A percentile compares a stretch with the other conserved stretches of the same genome.
phyloP scores from a whole-genome alignment of 2,329 filamentous ascomycete genomes.

The Sclerotinia subarctica region DNA sequence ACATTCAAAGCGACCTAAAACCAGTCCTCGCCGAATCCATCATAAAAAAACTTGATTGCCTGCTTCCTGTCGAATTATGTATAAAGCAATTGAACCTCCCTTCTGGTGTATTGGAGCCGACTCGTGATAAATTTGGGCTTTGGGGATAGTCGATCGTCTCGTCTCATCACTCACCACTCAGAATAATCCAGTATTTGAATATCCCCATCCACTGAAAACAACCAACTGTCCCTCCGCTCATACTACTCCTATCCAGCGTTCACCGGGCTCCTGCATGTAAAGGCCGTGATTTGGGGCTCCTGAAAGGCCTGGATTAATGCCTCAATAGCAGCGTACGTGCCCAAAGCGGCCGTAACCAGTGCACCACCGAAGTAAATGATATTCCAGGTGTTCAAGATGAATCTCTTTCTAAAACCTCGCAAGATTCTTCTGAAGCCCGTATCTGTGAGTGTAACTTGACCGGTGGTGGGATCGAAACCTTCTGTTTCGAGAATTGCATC shows the following conservation, averaged over 20 bases:
- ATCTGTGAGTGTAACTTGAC: constrained; percentile 20
- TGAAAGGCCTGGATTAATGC: constrained; percentile 37
- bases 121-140: neutral
- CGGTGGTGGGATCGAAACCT: constrained; percentile 33
- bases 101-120: neutral
- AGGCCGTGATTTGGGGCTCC: constrained; percentile 29
- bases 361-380: constrained; percentile 30
- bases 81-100: neutral
- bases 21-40: too few species aligned
- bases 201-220: neutral
- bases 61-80: too few species aligned
- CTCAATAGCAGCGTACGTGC: constrained; percentile 37
- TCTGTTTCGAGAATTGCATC: constrained; percentile 35
- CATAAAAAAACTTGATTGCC: too few species aligned
- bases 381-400: constrained; percentile 27
- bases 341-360: constrained; percentile 28
- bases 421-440: constrained; percentile 22
- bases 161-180: too few species aligned
- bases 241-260: neutral
- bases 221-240: too few species aligned
- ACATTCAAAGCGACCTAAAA: neutral
- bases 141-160: neutral
- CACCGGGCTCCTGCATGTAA: constrained; percentile 26
- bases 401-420: constrained; percentile 26
- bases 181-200: neutral